Base-by-base conservation (phyloP, 306 rosid genomes). In the Trichosanthes cucumerina region DNA sequence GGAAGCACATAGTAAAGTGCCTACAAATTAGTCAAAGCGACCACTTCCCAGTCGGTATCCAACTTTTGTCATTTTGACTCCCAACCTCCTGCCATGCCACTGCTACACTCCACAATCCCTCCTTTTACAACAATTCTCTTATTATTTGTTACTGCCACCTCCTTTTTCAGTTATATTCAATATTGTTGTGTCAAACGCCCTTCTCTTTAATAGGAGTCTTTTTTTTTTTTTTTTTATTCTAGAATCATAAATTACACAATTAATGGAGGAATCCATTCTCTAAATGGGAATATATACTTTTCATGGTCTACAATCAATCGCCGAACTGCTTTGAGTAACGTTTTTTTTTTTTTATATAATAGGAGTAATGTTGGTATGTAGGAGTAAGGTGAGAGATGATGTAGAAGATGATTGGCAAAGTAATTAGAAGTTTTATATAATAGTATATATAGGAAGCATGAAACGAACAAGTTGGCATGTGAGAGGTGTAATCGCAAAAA, bases 391-490 rank as follows among this genome's bases (percentile, higher is more conserved):
- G 33, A 28, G 62, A 21, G 83, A 68, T 65, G 83, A 82, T 36
- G 78, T 21, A 53, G 49, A 59, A 65, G 70, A 52, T 31, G 14
- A 79, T 70, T 84, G 80, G 84, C 50, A 71, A 23, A 43, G 16
- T 21, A 23, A 28, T 28, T 28, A n/a, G 33, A 47, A 47, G 31
- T 26, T 44, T 3, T 4, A 41, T 63, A n/a, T n/a, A n/a, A n/a
- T n/a, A n/a, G n/a, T n/a, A n/a, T n/a, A 44, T 66, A 31, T 24
- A 19, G 74, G 53, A 82, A 60, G 68, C n/a, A 80, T 86, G 53
- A 81, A 63, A 26, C 44, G 84, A 79, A 82, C 75, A 87, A 82
- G 79, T 69, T 80, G 83, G 76, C 90, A 77, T 86, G 88, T 81
- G 86, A 86, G 74, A 71, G 81, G 88, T 81, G 86, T 50, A 78